Percentiles rank a stretch among this genome's conserved stretches.
Conservation (phyloP, 768 basidiomycete genomes). For the Termitomyces titanicus region DNA sequence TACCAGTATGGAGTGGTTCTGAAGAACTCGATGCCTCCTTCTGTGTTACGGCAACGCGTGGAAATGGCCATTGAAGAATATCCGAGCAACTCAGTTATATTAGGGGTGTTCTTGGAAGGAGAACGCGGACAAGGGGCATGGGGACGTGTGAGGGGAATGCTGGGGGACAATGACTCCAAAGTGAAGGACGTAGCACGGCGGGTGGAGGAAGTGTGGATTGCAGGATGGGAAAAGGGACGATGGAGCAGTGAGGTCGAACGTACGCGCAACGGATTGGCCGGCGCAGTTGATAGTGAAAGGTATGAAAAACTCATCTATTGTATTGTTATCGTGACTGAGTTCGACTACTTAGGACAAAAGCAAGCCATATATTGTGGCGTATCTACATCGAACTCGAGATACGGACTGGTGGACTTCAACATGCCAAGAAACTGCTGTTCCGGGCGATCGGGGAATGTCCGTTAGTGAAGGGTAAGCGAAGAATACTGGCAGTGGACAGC, state of each 20-base stretch:
- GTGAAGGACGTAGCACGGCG: conserved; percentile 58
- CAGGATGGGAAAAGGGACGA: conserved; percentile 71
- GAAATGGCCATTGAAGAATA: conserved; percentile 53
- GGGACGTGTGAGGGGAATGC: conserved; percentile 60
- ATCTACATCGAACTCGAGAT: conserved; percentile 79
- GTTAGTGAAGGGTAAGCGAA: conserved; percentile 60
- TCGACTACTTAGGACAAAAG: conserved; percentile 47
- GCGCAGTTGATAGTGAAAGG: conserved; percentile 68
- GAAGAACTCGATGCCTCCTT: conserved; percentile 55
- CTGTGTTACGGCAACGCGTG: conserved; percentile 53
- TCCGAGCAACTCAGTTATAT: conserved; percentile 66
- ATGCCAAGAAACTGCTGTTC: conserved; percentile 71
- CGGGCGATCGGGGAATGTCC: conserved; percentile 76
- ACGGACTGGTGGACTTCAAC: conserved; percentile 48
- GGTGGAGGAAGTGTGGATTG: conserved; percentile 71
- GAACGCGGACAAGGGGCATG: conserved; percentile 78
- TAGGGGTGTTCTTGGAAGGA: conserved; percentile 73
- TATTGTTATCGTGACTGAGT: neutral
- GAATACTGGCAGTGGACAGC: neutral
- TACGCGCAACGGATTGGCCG: conserved; percentile 56
- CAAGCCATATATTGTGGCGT: conserved; percentile 68
- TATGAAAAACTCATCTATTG: conserved; percentile 24
- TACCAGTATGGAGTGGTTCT: conserved; percentile 56
- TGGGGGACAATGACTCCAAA: conserved; percentile 45
- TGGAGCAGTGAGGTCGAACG: conserved; percentile 73